Base-by-base conservation (phyloP, 139 green algal genomes). In the Asterochloris sp. region DNA sequence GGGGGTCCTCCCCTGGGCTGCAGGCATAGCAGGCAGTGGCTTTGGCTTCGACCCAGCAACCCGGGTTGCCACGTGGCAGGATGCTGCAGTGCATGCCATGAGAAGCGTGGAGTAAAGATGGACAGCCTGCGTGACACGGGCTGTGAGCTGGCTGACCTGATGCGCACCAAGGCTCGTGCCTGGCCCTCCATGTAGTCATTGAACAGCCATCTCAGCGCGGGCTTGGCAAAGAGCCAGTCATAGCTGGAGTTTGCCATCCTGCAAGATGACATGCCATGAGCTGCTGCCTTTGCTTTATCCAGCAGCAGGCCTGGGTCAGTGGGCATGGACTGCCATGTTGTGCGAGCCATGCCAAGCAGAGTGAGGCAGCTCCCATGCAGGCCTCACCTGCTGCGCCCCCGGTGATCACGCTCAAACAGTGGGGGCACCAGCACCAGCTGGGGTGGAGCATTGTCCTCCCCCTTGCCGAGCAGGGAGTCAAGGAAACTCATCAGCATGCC, bases 151-250 rank as follows among this genome's bases (percentile, higher is more conserved):
- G 38, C 38, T 54, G 38, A 54, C 38, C 38, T 23, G 27, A 81
- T 23, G 8, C 77, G 26, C 27, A 81, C 19, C 0, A 81, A 13
- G 10, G 77, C 62, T 73, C 73, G 77, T 27, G 63, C 62, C 26
- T 73, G 27, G 15, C 73, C 69, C n/a, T 73, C 73, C 26, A 91
- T 62, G 38, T 92, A 94, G 75, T 93, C 90, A 9, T 86, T 83
- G 76, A 94, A 92, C 13, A 94, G 91, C 82, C 83, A 87, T 19
- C 78, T 74, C 28, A 94, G 80, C 62, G 81, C 63, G 0, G 85
- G 87, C 78, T 94, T 91, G 28, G 68, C 82, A 84, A 94, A 94
- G 17, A 91, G 82, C 62, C 85, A 88, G 71, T 92, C 89, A 38
- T 92, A 94, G 13, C 81, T 86, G 12, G 38, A 83, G 74, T 92